Evolutionary conservation across 2,329 filamentous ascomycete species (phyloP).

Genomic region (Triangularia setosa): DNA sequence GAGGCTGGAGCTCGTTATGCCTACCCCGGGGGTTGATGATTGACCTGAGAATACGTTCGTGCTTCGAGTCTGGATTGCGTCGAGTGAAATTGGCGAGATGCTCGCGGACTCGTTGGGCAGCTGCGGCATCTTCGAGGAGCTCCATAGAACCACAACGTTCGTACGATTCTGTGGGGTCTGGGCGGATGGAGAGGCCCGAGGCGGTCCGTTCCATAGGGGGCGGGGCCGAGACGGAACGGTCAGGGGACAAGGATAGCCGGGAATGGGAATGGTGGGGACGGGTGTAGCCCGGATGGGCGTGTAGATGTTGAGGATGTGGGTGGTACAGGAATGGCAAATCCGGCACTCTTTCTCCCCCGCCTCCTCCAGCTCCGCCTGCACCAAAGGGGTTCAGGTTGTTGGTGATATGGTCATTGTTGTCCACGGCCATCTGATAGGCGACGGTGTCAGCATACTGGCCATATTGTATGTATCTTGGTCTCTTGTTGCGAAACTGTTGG

Average conservation of each 20-base stretch:
- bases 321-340: slow-evolving; percentile 3
- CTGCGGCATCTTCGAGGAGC: slow-evolving; percentile 43
- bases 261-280: slow-evolving; percentile 10
- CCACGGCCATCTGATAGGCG: slow-evolving; percentile 17
- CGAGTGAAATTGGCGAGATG: slow-evolving; percentile 45
- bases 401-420: background rate
- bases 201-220: slow-evolving; percentile 45
- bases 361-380: background rate
- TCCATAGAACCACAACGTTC: slow-evolving; percentile 32
- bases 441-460: slow-evolving; percentile 15
- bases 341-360: background rate
- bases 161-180: slow-evolving; percentile 34
- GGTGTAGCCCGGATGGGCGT: slow-evolving; percentile 21
- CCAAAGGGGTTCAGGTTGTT: background rate
- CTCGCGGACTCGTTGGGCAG: slow-evolving; percentile 45
- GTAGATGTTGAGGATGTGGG: slow-evolving; percentile 12
- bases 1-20: slow-evolving; percentile 26
- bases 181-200: slow-evolving; percentile 46
- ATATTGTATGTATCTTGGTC: slow-evolving; percentile 16
- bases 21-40: slow-evolving; percentile 48
- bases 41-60: slow-evolving; percentile 54
- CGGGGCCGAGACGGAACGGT: slow-evolving; percentile 11
- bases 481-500: slow-evolving; percentile 14
- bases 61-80: slow-evolving; percentile 46
- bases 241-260: slow-evolving; percentile 3